phyloP scores from a whole-genome alignment of 108 stramenopile species.

The Cyclotella distinguenda region DNA sequence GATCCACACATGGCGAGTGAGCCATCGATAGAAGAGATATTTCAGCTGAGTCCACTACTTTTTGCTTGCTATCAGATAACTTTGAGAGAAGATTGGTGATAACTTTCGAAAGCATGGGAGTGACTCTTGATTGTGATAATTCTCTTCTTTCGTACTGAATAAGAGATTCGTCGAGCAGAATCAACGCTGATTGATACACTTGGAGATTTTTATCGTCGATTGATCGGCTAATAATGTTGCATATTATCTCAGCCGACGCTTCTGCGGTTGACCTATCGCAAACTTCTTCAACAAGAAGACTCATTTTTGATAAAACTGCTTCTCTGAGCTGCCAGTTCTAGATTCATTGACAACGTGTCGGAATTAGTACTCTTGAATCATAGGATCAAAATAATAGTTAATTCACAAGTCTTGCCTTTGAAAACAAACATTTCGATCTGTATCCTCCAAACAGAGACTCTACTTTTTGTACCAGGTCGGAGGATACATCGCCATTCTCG shows the following conservation, averaged over 20 bases:
- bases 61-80: slow-evolving; percentile 39
- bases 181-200: slow-evolving; percentile 42
- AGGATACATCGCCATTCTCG: slow-evolving; percentile 11
- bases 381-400: not conserved
- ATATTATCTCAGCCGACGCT: slow-evolving; percentile 28
- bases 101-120: slow-evolving; percentile 27
- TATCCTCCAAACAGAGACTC: slow-evolving; percentile 51
- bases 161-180: slow-evolving; percentile 46
- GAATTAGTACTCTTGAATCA: not conserved
- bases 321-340: slow-evolving; percentile 55
- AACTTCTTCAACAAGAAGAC: slow-evolving; percentile 35
- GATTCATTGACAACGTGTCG: not conserved
- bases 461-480: slow-evolving; percentile 38
- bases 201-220: slow-evolving; percentile 48
- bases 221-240: slow-evolving; percentile 28
- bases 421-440: slow-evolving; percentile 50
- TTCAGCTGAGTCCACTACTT: slow-evolving; percentile 47
- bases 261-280: slow-evolving; percentile 14
- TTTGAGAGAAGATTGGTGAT: slow-evolving; percentile 32
- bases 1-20: slow-evolving; percentile 21
- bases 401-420: slow-evolving; percentile 21
- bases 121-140: slow-evolving; percentile 16
- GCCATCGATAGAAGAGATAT: slow-evolving; percentile 40
- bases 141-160: slow-evolving; percentile 29
- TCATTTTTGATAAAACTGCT: slow-evolving; percentile 51